Base-by-base conservation (phyloP, 768 basidiomycete genomes). In the Trametes sanguinea region DNA sequence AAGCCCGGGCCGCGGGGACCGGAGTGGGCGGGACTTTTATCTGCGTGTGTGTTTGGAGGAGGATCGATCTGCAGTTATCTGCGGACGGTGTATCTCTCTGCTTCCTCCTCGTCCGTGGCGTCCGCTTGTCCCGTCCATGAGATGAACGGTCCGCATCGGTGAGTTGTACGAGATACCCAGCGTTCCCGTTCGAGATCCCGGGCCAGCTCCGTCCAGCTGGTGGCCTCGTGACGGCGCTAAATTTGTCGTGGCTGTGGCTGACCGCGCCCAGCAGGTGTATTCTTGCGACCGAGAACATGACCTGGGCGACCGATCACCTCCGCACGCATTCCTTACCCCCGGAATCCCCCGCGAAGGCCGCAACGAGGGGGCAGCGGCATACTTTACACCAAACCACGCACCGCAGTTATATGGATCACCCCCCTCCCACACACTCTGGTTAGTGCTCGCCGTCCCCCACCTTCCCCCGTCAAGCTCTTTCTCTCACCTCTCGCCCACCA, bases 291-390 rank as follows among this genome's bases (percentile, higher is more conserved):
- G 64, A 61, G 64, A 65, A 57, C 64, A 60, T 55, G 59, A 48
- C 51, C 59, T 60, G 64, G 60, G 33, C 60, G 45, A 67, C 67
- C 64, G 67, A 65, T 66, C 67, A 56, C 58, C 57, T 63, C 67
- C 67, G 64, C 59, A 45, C 60, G 17, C 54, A 54, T 67, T 62
- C 61, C 61, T 47, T 47, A 60, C 62, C 64, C 42, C 71, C 71
- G 71, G 68, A 63, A 65, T 69, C 63, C 50, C 57, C 71, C 71
- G 71, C 64, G 62, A 64, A 66, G 55, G 35, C 63, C 64, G 71
- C 71, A 72, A 72, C 69, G 69, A 72, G 71, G 70, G 53, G 35
- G 16, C 22, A 22, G 22, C 55, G 60, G 42, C 65, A 61, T 65
- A 66, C 50, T 53, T 54, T 60, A 63, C 43, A 65, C 59, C 51